Evolutionary conservation across 345 rosid species (phyloP).

Genomic region (Dipteronia sinensis): DNA sequence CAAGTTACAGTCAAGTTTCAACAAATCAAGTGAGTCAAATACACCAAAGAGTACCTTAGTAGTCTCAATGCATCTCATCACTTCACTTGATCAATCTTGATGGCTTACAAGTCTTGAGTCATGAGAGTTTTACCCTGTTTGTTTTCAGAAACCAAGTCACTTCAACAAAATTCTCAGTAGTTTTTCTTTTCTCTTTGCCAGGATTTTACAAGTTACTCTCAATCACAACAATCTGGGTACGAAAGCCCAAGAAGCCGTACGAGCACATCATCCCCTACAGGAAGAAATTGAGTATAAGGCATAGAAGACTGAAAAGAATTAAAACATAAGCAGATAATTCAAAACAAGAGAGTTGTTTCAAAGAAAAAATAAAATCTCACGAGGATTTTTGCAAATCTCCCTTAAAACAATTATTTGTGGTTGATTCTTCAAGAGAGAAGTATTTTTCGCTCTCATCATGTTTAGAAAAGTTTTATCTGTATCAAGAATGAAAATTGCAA

Average conservation of each 20-base stretch:
- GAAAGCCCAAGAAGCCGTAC: constrained; percentile 38
- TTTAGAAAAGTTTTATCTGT: not conserved
- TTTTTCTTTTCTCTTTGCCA: constrained; percentile 16
- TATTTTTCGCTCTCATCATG: not conserved
- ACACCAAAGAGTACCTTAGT: too few relatives aligned
- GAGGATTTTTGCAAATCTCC: too few relatives aligned
- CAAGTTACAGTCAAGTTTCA: constrained; percentile 31
- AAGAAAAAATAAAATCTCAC: too few relatives aligned
- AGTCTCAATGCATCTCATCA: too few relatives aligned
- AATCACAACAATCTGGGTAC: constrained; percentile 28
- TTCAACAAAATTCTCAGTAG: not conserved
- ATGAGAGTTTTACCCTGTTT: too few relatives aligned
- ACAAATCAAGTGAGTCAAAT: constrained; percentile 39
- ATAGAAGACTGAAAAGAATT: too few relatives aligned
- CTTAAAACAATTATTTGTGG: too few relatives aligned
- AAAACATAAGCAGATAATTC: too few relatives aligned
- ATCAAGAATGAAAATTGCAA: too few relatives aligned
- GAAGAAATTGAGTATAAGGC: constrained; percentile 17
- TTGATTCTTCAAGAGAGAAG: not conserved
- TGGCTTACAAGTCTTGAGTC: too few relatives aligned
- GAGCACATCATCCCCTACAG: constrained; percentile 26
- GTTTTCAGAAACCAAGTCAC: not conserved
- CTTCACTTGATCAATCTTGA: too few relatives aligned
- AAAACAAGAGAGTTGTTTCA: not conserved
- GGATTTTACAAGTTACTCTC: constrained; percentile 47